phyloP scores from a whole-genome alignment of 208 protist genomes.

The Crithidia bombi region DNA sequence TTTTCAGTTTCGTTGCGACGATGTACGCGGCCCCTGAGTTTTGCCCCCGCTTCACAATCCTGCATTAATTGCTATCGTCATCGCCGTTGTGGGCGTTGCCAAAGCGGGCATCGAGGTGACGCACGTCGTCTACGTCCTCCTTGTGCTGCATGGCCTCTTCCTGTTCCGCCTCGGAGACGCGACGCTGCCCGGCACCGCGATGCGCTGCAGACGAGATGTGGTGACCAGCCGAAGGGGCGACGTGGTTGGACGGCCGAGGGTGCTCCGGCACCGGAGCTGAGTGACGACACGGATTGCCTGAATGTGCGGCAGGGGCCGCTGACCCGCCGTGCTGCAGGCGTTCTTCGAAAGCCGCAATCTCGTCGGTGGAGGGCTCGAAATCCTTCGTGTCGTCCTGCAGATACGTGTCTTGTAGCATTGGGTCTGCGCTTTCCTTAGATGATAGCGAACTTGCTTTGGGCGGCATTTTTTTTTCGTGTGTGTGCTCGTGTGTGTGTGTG shows the following conservation, averaged over 20 bases:
- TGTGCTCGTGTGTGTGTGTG: too few species aligned
- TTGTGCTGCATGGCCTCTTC: conserved; percentile 42
- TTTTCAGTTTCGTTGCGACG: too few species aligned
- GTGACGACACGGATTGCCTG: not conserved
- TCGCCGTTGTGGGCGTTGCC: conserved; percentile 25
- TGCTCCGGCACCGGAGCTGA: not conserved
- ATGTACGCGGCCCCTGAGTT: too few species aligned
- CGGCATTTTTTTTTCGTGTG: conserved; percentile 18
- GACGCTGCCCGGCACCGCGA: not conserved
- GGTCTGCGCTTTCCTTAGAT: conserved; percentile 34
- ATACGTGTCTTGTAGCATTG: conserved; percentile 68
- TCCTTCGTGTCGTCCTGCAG: conserved; percentile 58
- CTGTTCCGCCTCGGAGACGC: conserved; percentile 47
- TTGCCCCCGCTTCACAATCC: not conserved
- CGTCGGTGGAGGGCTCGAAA: conserved; percentile 35
- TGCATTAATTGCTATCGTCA: conserved; percentile 40
- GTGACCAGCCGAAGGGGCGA: not conserved
- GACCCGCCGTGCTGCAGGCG: conserved; percentile 30
- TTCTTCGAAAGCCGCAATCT: conserved; percentile 63
- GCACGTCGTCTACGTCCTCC: conserved; percentile 69
- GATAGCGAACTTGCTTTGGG: not conserved
- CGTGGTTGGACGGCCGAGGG: conserved; percentile 8
- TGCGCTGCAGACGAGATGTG: not conserved
- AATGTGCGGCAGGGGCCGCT: conserved; percentile 6
- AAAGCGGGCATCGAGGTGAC: conserved; percentile 40